Evolutionary conservation across 148 eudicot genomes (phyloP), one percentile per base, ranked within the genome.

Genomic region (Silene uniflora): DNA sequence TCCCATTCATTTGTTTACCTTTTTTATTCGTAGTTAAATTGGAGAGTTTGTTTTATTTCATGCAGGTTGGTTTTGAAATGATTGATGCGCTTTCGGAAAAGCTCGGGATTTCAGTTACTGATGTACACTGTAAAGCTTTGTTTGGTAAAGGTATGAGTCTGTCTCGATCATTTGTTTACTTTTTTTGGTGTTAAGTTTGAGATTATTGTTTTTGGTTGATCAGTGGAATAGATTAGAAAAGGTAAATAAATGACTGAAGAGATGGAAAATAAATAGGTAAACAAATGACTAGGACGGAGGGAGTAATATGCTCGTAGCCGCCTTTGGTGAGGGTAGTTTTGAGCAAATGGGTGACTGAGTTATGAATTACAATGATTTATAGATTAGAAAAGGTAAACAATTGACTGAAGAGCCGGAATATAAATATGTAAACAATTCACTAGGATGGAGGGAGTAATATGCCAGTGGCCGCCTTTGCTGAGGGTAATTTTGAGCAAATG

Each of bases 121-220:
- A 78, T 71, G 82, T 88, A 65, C 89, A 89, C 70, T 96, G 91
- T 82, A 92, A 92, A 88, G 97, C 99, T 75, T 68, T 91, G 16
- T 89, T 91, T 84, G 98, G 90, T 62, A 85, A 96, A 92, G 99
- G 98, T 81, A 21, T 12, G 71, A 18, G 18, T 59, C 11, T n/a
- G 23, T 59, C 23, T 59, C 62, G 56, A 52, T 52, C 5, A 52
- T 52, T 52, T 52, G 18, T 52, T 52, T 52, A 52, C 4, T 18
- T 13, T 52, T 39, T 52, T 52, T 14, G 56, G 17, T 13, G 10
- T 52, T 52, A 52, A 52, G 14, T 52, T 13, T 11, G 56, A 52
- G 56, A 52, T 52, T 52, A 3, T 52, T 52, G 56, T 13, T 13
- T 12, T 52, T 52, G 18, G 56, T 3, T 52, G 56, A 52, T 16